Percentiles rank a stretch among this genome's conserved stretches.
These are phyloP conservation scores for Chloromonas sp. DNA, from an alignment of 163 green algal genomes.

Conservation along the genomic window DNA sequence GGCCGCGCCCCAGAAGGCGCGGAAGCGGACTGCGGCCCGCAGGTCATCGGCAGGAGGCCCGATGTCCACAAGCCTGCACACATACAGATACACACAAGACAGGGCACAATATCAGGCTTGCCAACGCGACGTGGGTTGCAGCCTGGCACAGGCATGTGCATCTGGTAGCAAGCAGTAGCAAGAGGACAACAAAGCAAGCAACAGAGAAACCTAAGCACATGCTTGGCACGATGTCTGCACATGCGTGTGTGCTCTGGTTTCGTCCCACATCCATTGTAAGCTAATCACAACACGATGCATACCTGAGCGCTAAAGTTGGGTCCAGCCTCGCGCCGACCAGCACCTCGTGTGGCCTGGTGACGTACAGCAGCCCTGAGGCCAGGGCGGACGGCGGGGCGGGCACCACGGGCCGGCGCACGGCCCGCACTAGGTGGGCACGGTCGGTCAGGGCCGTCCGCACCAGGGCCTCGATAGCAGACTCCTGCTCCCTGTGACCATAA, in stretches of 20 bases:
- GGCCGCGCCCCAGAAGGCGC: constrained; percentile 78
- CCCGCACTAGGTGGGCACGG: constrained; percentile 45
- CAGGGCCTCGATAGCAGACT: constrained; percentile 40
- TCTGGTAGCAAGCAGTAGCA: too few species aligned
- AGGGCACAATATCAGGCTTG: background rate
- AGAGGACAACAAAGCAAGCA: too few species aligned
- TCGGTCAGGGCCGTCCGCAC: constrained; percentile 38
- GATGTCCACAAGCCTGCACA: constrained; percentile 56
- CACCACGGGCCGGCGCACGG: constrained; percentile 16
- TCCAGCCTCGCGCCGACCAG: constrained; percentile 5
- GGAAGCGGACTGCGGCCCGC: constrained; percentile 55
- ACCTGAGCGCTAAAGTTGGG: constrained; percentile 1
- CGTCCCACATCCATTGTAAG: too few species aligned
- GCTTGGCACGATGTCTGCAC: too few species aligned
- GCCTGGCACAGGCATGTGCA: constrained; percentile 3
- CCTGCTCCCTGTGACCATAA: constrained; percentile 27
- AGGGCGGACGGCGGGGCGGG: background rate
- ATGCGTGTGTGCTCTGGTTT: too few species aligned
- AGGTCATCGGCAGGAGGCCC: constrained; percentile 64
- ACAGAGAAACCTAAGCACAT: too few species aligned
- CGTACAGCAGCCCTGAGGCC: background rate
- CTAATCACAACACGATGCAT: background rate
- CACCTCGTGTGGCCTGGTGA: background rate
- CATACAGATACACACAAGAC: constrained; percentile 1
- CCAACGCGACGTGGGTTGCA: background rate